A percentile compares a stretch with the other conserved stretches of the same genome.
phyloP scores from a whole-genome alignment of 2,329 filamentous ascomycete species.

The Trichoderma sp. region DNA sequence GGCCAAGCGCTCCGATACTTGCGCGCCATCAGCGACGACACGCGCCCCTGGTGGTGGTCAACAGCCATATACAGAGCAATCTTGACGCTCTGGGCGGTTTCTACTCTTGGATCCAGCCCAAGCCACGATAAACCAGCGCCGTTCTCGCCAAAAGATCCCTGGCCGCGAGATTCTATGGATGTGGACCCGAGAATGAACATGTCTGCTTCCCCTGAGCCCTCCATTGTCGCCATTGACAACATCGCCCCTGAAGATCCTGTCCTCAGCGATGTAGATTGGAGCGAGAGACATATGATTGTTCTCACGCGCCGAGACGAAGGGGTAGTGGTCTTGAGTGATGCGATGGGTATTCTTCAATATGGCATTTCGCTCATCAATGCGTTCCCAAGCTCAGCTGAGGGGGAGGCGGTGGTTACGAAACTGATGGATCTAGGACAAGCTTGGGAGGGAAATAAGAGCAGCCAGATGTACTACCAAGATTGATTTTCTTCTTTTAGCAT shows the following conservation, averaged over 20 bases:
- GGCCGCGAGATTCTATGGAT: not conserved
- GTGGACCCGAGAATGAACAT: not conserved
- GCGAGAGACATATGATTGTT: not conserved
- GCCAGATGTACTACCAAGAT: not conserved
- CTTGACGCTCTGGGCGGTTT: constrained; percentile 64
- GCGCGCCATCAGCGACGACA: constrained; percentile 58
- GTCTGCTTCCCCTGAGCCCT: not conserved
- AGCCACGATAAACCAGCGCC: not conserved
- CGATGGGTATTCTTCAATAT: constrained; percentile 1
- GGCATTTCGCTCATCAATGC: constrained; percentile 5
- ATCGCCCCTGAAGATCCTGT: not conserved
- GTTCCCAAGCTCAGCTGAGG: not conserved
- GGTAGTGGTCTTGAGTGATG: not conserved
- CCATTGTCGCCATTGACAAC: not conserved
- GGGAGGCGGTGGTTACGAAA: not conserved
- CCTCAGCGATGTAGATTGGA: not conserved
- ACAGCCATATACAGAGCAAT: constrained; percentile 68
- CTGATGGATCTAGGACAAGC: not conserved
- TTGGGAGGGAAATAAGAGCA: not conserved
- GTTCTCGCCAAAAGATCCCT: not conserved
- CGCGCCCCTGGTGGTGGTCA: constrained; percentile 71
- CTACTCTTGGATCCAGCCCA: constrained; percentile 39
- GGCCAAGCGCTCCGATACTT: constrained; percentile 67
- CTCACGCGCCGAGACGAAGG: not conserved
- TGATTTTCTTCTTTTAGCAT: not conserved